Conservation (phyloP, 345 rosid species). For the Jatropha curcas region DNA sequence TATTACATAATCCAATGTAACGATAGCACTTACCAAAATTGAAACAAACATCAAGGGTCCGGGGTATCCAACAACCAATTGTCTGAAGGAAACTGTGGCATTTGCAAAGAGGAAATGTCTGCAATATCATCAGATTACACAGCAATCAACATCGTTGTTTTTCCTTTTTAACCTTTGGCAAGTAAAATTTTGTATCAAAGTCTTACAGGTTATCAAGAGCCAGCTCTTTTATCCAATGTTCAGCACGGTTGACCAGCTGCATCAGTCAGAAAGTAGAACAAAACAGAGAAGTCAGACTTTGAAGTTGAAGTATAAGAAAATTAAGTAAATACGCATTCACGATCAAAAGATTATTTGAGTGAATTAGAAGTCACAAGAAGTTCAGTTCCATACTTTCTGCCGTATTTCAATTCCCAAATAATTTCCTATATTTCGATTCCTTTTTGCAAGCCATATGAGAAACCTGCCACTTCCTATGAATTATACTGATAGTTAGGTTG, state of each 20-base stretch:
- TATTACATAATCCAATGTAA: neutral
- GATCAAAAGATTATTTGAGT: constrained; percentile 27
- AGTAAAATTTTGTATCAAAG: constrained; percentile 9
- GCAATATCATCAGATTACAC: constrained; percentile 29
- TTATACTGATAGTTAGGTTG: constrained; percentile 18
- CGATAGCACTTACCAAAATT: constrained; percentile 58
- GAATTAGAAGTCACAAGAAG: constrained; percentile 35
- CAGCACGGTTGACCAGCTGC: constrained; percentile 84
- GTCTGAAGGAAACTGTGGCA: constrained; percentile 69
- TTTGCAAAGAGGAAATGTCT: constrained; percentile 89
- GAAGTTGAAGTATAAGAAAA: constrained; percentile 5
- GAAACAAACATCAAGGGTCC: constrained; percentile 85
- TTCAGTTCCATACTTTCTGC: constrained; percentile 57
- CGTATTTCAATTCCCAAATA: constrained; percentile 92
- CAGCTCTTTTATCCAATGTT: constrained; percentile 74
- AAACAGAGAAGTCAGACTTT: constrained; percentile 11
- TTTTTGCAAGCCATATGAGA: constrained; percentile 83
- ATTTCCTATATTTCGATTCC: constrained; percentile 50
- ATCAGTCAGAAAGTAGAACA: constrained; percentile 18
- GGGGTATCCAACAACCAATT: constrained; percentile 61
- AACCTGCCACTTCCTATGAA: constrained; percentile 90
- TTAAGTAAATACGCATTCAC: constrained; percentile 26
- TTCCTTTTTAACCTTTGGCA: neutral
- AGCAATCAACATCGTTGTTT: neutral
- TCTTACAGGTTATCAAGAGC: constrained; percentile 73